Base-by-base conservation (phyloP, 495 filamentous ascomycete genomes). In the Cudoniella acicularis region DNA sequence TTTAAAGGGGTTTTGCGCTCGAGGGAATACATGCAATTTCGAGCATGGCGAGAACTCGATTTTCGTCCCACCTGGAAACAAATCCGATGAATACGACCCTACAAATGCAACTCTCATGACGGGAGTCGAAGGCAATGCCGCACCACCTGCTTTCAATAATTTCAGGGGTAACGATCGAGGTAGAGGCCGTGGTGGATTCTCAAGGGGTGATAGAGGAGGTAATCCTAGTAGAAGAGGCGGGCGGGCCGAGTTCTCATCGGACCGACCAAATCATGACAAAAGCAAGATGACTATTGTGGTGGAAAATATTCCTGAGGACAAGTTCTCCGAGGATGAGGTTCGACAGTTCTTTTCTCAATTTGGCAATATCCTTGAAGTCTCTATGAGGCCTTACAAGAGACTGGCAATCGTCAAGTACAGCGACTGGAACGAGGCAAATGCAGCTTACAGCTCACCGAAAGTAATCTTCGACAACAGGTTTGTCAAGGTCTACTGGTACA, bases 381-480 rank as follows among this genome's bases (percentile, higher is more conserved):
- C 81, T 2, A 83, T 98, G 79, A 86, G 92, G 67, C 76, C 84
- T 1, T 86, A 88, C 65, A 91, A 89, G 64, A 80, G 83, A 46
- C 70, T 96, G 10, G 93, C 94, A 10, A 75, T 93, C 45, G 83
- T 98, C 64, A 94, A 89, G 60, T 98, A 83, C 51, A 83, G 85
- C 40, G 80, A 77, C 51, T 90, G 88, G 76, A 79, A 77, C 11
- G 76, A 86, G 43, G 94, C 94, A 16, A 85, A 87, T 61, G 80
- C 84, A 17, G 94, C 94, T 1, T 97, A 91, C 73, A 84, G 86
- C 16, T 96, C 91, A 42, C 94, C 94, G 0, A 96, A 95, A 67
- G 89, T 90, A 49, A 91, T 98, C 50, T 98, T 98, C 65, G 91
- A 96, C 61, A 98, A 98, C 62, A 81, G 94, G 18, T 98, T 98